Percentiles rank a stretch among this genome's conserved stretches.
These are phyloP conservation scores for Cryptococcus sp. DNA, from an alignment of 1,284 basidiomycete species.

Conservation along the genomic window DNA sequence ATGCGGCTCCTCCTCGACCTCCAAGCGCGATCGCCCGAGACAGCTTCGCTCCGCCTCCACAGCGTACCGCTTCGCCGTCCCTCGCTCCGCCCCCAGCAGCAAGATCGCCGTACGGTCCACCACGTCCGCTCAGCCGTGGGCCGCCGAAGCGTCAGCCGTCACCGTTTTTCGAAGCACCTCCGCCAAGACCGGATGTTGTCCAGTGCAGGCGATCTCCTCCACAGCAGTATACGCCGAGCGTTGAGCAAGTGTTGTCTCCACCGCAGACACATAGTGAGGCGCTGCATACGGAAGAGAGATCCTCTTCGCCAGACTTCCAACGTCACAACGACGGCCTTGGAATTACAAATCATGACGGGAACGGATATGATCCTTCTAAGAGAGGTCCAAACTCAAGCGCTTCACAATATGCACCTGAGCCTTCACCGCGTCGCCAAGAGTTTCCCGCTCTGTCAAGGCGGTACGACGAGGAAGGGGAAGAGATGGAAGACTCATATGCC, in stretches of 20 bases:
- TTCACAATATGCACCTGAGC: not conserved
- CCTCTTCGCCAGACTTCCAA: no score
- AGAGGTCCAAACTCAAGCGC: not conserved
- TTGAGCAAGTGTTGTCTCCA: constrained; percentile 10
- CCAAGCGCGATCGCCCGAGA: constrained; percentile 10
- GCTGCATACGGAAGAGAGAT: not conserved
- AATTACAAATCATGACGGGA: no score
- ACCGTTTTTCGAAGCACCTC: constrained; percentile 24
- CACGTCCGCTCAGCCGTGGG: constrained; percentile 15
- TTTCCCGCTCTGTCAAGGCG: constrained; percentile 11
- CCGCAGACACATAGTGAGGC: not conserved
- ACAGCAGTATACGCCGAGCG: not conserved
- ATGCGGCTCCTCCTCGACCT: constrained; percentile 8
- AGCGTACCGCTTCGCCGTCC: constrained; percentile 1
- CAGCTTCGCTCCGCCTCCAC: not conserved
- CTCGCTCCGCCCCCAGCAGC: constrained; percentile 13
- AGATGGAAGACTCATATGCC: constrained; percentile 3
- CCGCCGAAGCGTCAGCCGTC: constrained; percentile 11
- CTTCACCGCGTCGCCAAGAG: not conserved
- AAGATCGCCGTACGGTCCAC: constrained; percentile 10
- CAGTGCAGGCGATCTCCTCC: constrained; percentile 11
- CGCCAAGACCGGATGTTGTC: constrained; percentile 12
- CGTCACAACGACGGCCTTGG: no score
- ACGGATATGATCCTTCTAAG: no score
- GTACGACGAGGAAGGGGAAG: constrained; percentile 18